Evolutionary conservation across 139 green algal genomes (phyloP).

Genomic region (Dunaliella primolecta): DNA sequence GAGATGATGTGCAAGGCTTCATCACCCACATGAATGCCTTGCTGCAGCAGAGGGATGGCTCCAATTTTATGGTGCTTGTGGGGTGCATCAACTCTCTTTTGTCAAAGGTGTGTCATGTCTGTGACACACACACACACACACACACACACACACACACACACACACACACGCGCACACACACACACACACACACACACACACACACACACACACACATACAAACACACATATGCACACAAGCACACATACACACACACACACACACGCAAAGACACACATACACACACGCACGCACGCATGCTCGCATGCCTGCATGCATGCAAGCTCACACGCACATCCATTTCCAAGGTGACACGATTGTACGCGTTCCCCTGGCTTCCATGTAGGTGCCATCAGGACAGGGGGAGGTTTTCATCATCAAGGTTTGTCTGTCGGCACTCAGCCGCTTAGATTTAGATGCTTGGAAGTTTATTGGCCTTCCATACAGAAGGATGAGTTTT

Average conservation of each 20-base stretch:
- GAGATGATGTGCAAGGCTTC: neutral
- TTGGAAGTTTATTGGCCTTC: neutral
- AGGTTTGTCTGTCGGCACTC: neutral
- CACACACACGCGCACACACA: neutral
- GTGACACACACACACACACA: neutral
- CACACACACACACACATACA: neutral
- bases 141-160: neutral
- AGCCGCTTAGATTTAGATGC: neutral
- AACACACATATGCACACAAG: neutral
- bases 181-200: neutral
- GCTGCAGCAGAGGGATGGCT: neutral
- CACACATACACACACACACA: neutral
- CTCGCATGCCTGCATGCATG: neutral
- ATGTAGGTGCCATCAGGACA: neutral
- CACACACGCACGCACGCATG: neutral
- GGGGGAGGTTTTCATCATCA: neutral
- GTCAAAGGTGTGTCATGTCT: neutral
- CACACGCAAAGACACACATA: neutral
- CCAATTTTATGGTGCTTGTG: neutral
- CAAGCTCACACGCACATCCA: neutral
- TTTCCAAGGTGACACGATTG: too few relatives aligned
- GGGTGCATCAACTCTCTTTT: neutral
- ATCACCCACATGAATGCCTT: neutral
- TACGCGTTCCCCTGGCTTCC: too few relatives aligned
- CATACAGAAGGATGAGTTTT: too few relatives aligned